Evolutionary conservation across 2,329 filamentous ascomycete genomes (phyloP).

Genomic region (Neopestalotiopsis rosae): DNA sequence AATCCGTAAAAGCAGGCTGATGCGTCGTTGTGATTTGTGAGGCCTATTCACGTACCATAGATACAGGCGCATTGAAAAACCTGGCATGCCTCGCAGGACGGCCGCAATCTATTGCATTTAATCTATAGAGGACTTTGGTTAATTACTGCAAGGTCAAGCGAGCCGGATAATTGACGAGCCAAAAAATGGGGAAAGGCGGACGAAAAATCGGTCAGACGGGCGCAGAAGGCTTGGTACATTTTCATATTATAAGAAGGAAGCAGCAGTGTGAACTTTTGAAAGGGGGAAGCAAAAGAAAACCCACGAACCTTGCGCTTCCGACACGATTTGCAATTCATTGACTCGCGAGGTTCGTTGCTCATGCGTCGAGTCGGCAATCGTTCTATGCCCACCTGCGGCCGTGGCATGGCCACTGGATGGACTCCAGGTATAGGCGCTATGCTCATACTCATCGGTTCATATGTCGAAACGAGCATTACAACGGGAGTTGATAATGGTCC

Average conservation of each 20-base stretch:
- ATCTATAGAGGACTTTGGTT: constrained; percentile 60
- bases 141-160: constrained; percentile 5
- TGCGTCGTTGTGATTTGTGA: not conserved
- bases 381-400: constrained; percentile 82
- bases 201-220: constrained; percentile 23
- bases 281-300: not conserved
- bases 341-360: constrained; percentile 76
- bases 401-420: constrained; percentile 64
- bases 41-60: constrained; percentile 69
- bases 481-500: not conserved
- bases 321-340: constrained; percentile 96
- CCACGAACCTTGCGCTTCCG: constrained; percentile 81
- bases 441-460: constrained; percentile 47
- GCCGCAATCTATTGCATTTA: constrained; percentile 86
- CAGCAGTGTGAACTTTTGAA: constrained; percentile 13
- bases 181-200: not conserved
- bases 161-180: constrained; percentile 15
- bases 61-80: constrained; percentile 88
- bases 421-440: constrained; percentile 48
- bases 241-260: not conserved
- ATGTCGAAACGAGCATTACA: constrained; percentile 34
- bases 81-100: constrained; percentile 86
- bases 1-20: not conserved
- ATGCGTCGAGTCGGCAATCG: constrained; percentile 73
- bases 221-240: not conserved